Evolutionary conservation across 2,329 filamentous ascomycete species (phyloP), one percentile per base, ranked within the genome.

Genomic region (Leptographium galeiforme): DNA sequence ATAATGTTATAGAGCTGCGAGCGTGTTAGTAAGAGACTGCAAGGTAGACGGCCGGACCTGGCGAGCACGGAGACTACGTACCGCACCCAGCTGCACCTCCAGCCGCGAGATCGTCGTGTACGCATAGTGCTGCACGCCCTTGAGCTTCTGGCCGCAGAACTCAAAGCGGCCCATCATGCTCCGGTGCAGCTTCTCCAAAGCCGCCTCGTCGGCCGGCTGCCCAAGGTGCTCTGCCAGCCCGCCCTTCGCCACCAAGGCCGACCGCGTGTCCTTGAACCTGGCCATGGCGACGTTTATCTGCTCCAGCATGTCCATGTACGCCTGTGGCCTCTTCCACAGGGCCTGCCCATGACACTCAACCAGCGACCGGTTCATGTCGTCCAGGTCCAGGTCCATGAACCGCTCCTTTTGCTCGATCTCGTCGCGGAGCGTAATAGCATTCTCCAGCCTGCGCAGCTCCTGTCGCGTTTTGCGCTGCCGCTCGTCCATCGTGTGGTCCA

Each of bases 1-100:
- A 82, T 81, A 64, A 83, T 79, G 63, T 82, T 83, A 64, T 82
- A 83, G 8, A 84, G 67, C 78, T 82, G 54, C 8, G 43, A 34
- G 19, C 7, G 34, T 18, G 14, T n/a, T 25, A 19, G 25, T 30
- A 36, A 13, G n/a, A 46, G 11, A 36, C 25, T 5, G 25, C 2
- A 32, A 14, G 6, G 14, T 32, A 45, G 18, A 19, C 43, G 18
- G 10, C 10, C 36, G 33, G 8, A 8, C 43, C 13, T 33, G 16
- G n/a, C 16, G 43, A 38, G 16, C 32, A 36, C 14, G 39, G 33
- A 39, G 11, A 36, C 4, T 8, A 68, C 77, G 57, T 65, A 81
- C 79, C 53, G 79, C 78, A 58, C 77, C 75, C 32, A 79, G 70
- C 66, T 84, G 80, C 45, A 83, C 78, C 50, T 79, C 75, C 43